Evolutionary conservation across 2,329 filamentous ascomycete species (phyloP).

Genomic region (Sporothrix mexicana): DNA sequence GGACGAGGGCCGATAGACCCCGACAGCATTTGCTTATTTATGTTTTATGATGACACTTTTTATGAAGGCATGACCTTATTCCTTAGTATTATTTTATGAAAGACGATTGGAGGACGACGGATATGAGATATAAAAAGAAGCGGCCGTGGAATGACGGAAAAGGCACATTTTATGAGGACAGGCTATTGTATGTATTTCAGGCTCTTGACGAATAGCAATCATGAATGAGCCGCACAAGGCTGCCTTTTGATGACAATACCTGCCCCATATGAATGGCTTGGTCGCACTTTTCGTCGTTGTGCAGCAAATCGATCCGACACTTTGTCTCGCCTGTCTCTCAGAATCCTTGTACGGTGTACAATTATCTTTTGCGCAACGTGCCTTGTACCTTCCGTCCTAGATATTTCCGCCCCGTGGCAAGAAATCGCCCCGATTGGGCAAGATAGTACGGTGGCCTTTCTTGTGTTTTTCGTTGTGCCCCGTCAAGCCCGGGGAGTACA

Average conservation of each 20-base stretch:
- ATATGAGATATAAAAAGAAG: neutral
- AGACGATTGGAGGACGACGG: neutral
- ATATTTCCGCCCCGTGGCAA: neutral
- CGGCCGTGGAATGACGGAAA: neutral
- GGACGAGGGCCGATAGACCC: neutral
- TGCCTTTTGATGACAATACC: neutral
- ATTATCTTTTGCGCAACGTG: neutral
- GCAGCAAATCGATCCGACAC: too few relatives aligned
- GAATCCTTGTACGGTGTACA: neutral
- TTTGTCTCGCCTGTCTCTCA: neutral
- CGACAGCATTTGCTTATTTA: neutral
- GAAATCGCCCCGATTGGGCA: neutral
- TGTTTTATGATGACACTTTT: conserved; percentile 28
- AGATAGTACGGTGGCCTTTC: neutral
- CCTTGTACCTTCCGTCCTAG: neutral
- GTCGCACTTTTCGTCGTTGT: neutral
- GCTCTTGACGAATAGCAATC: neutral
- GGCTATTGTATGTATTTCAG: neutral
- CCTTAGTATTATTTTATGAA: conserved; percentile 19
- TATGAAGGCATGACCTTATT: conserved; percentile 19
- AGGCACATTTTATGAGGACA: neutral
- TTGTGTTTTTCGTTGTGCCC: neutral
- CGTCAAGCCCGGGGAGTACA: neutral
- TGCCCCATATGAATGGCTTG: neutral
- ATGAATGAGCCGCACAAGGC: neutral